phyloP scores from a whole-genome alignment of 495 filamentous ascomycete genomes.

The Penicillium cinerascens region DNA sequence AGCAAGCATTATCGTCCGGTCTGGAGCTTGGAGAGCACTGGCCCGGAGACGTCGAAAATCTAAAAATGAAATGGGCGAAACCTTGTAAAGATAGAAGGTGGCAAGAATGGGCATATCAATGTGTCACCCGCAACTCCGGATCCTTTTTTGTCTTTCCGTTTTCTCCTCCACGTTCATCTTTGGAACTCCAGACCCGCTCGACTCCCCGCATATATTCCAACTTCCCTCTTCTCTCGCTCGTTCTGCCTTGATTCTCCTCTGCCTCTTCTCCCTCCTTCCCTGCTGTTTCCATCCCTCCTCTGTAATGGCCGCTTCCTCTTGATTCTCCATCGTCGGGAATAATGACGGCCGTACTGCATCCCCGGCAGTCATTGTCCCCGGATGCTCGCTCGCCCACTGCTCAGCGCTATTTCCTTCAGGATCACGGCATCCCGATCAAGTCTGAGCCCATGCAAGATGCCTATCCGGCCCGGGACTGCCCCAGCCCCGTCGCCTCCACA shows the following conservation, averaged over 20 bases:
- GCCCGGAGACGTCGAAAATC: not conserved
- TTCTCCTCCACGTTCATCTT: too few species aligned
- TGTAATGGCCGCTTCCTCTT: not conserved
- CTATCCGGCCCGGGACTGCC: constrained; percentile 29
- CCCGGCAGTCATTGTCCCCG: constrained; percentile 35
- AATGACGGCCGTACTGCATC: constrained; percentile 44
- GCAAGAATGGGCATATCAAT: not conserved
- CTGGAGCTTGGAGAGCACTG: not conserved
- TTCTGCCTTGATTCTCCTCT: not conserved
- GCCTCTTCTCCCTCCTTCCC: not conserved
- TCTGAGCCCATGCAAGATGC: constrained; percentile 32
- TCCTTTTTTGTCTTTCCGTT: too few species aligned
- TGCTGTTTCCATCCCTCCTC: not conserved
- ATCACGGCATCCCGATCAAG: constrained; percentile 29
- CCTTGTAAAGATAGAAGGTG: not conserved
- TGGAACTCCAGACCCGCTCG: not conserved
- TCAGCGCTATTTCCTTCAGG: constrained; percentile 43
- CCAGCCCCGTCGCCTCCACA: constrained; percentile 32
- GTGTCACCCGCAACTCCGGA: not conserved
- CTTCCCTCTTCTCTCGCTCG: not conserved
- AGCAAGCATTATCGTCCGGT: constrained; percentile 1
- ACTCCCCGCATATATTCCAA: not conserved
- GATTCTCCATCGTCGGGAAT: not conserved
- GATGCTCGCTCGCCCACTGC: constrained; percentile 39
- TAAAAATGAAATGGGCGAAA: not conserved